Evolutionary conservation across 2,329 filamentous ascomycete species (phyloP).

Genomic region (Ceratocystis cacaofunesta): DNA sequence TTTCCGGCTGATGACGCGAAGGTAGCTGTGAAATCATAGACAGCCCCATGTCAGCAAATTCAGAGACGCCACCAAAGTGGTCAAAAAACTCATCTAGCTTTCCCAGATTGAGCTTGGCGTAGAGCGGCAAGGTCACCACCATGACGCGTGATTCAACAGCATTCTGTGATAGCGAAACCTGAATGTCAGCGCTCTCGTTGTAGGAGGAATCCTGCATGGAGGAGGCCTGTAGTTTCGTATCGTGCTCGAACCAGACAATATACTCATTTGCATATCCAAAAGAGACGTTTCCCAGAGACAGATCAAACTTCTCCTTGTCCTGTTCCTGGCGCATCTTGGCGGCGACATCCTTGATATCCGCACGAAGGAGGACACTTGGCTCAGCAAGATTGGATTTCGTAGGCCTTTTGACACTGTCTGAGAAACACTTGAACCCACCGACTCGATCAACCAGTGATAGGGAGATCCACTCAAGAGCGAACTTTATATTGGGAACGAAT

Average conservation of each 20-base stretch:
- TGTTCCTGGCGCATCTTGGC: slow-evolving; percentile 4
- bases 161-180: slow-evolving; percentile 36
- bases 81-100: slow-evolving; percentile 72
- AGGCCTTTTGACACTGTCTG: slow-evolving; percentile 26
- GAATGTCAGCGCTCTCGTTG: slow-evolving; percentile 42
- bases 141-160: slow-evolving; percentile 38
- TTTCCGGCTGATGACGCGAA: slow-evolving; percentile 23
- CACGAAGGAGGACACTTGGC: slow-evolving; percentile 37
- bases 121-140: slow-evolving; percentile 61
- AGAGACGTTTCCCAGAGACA: slow-evolving; percentile 28
- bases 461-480: slow-evolving; percentile 35
- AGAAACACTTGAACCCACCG: slow-evolving; percentile 36
- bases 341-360: slow-evolving; percentile 29
- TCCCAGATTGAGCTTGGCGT: slow-evolving; percentile 61
- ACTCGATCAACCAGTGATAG: slow-evolving; percentile 42
- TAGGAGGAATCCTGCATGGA: slow-evolving; percentile 46
- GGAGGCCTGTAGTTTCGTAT: slow-evolving; percentile 42
- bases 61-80: slow-evolving; percentile 83
- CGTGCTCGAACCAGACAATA: slow-evolving; percentile 48
- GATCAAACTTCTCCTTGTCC: slow-evolving; percentile 20
- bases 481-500: slow-evolving; percentile 25
- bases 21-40: slow-evolving; percentile 67
- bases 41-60: slow-evolving; percentile 73
- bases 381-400: background rate
- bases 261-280: slow-evolving; percentile 49